Conservation (phyloP, 2,329 filamentous ascomycete genomes). For the Achaetomium macrosporum region DNA sequence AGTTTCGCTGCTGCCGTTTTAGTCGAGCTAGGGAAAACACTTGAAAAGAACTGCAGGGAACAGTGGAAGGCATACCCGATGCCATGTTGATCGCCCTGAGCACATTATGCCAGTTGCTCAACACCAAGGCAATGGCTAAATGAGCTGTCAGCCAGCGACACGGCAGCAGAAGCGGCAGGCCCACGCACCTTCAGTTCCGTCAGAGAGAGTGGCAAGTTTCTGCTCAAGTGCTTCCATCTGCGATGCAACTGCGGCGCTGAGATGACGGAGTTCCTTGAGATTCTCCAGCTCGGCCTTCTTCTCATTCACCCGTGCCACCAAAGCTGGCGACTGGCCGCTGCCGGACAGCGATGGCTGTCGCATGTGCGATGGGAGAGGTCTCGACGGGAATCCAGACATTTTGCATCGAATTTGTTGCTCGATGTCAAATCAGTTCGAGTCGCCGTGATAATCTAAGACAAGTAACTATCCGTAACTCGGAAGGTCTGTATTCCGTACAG, state of each 20-base stretch:
- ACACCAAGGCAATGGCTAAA: conserved; percentile 72
- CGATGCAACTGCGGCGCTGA: conserved; percentile 69
- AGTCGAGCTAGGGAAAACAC: conserved; percentile 3
- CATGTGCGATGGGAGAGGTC: conserved; percentile 59
- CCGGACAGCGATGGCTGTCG: conserved; percentile 54
- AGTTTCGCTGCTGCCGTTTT: conserved; percentile 55
- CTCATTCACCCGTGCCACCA: conserved; percentile 73
- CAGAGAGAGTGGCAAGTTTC: conserved; percentile 69
- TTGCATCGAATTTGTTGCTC: conserved; percentile 1
- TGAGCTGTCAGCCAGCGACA: conserved; percentile 9
- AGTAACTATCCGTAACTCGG: no score
- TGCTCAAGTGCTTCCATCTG: conserved; percentile 80
- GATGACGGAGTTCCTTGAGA: conserved; percentile 68
- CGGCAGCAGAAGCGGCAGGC: neutral
- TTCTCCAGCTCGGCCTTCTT: conserved; percentile 80
- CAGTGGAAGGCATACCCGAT: conserved; percentile 53
- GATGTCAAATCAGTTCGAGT: neutral
- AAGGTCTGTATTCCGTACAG: no score
- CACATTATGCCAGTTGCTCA: conserved; percentile 85
- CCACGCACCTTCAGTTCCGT: conserved; percentile 68
- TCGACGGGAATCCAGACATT: conserved; percentile 54
- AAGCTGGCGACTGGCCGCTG: conserved; percentile 59
- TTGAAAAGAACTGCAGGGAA: neutral
- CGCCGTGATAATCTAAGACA: neutral
- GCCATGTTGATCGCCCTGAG: conserved; percentile 82